A percentile compares a stretch with the other conserved stretches of the same genome.
Conservation (phyloP, 306 rosid species). For the Cicer arietinum region DNA sequence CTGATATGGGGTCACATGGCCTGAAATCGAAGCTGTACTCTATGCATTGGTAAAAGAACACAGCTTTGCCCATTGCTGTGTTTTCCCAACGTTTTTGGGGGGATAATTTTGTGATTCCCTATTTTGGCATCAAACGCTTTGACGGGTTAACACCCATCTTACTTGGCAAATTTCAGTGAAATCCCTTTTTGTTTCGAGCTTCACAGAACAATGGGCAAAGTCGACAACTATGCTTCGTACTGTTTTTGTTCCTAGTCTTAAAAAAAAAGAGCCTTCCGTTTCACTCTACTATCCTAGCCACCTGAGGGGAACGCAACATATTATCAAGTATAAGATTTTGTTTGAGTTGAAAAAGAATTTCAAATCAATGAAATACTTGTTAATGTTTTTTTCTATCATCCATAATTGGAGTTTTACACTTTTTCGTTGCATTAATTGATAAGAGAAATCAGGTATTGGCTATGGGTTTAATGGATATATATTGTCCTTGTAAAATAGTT, state of each 20-base stretch:
- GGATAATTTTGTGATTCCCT: background rate
- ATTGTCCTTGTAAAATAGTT: too few species aligned
- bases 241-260: background rate
- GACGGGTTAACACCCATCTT: background rate
- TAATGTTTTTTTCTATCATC: background rate
- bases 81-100: background rate
- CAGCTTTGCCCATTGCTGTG: background rate
- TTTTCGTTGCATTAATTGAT: background rate
- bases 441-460: constrained; percentile 13
- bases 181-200: background rate
- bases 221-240: background rate
- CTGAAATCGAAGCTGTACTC: background rate
- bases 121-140: background rate
- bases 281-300: constrained; percentile 34
- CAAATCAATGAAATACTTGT: constrained; percentile 8
- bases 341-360: background rate
- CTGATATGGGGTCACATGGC: background rate
- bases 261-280: background rate
- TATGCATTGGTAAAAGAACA: background rate
- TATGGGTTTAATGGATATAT: too few species aligned
- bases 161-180: background rate
- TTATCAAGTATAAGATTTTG: background rate
- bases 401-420: constrained; percentile 17
- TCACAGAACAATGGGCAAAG: background rate
- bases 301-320: constrained; percentile 12